A percentile compares a stretch with the other conserved stretches of the same genome.
These are phyloP conservation scores for Taphrina populina DNA, from an alignment of 1,139 yeast species.

Conservation along the genomic window DNA sequence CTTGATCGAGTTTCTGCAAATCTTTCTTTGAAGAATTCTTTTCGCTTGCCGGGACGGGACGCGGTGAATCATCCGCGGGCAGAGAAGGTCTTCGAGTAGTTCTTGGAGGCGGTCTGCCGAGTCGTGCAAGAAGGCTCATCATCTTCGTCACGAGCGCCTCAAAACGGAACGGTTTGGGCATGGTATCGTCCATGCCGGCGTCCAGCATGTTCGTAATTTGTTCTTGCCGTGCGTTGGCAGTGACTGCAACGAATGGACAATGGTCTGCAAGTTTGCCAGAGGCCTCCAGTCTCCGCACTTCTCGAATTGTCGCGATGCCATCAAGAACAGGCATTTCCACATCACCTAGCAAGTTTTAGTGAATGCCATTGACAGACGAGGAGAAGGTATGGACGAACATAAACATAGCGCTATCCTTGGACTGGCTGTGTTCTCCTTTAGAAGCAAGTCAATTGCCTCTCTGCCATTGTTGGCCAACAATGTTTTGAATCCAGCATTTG, in stretches of 20 bases:
- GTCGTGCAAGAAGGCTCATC: slow-evolving; percentile 5
- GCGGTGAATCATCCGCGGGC: neutral
- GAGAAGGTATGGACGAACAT: neutral
- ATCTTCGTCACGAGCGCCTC: slow-evolving; percentile 20
- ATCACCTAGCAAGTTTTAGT: neutral
- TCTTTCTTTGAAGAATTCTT: neutral
- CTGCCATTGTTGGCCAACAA: slow-evolving; percentile 86
- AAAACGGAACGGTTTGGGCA: slow-evolving; percentile 31
- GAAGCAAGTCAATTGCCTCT: slow-evolving; percentile 48
- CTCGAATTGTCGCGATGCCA: slow-evolving; percentile 4
- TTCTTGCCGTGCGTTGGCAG: slow-evolving; percentile 33
- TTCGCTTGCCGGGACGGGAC: neutral
- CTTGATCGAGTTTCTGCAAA: too few species aligned
- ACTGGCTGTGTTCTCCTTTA: neutral
- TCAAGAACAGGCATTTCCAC: slow-evolving; percentile 31
- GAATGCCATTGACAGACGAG: neutral
- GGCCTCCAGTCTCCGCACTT: slow-evolving; percentile 11
- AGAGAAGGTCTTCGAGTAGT: neutral
- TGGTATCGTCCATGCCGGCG: slow-evolving; percentile 33
- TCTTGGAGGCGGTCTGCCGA: neutral
- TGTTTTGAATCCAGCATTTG: slow-evolving; percentile 72
- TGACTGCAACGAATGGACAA: slow-evolving; percentile 23
- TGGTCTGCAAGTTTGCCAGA: neutral
- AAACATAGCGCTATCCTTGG: slow-evolving; percentile 1
- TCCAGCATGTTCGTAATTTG: slow-evolving; percentile 25